phyloP scores from a whole-genome alignment of 306 rosid species.

The Citrullus mucosospermus region DNA sequence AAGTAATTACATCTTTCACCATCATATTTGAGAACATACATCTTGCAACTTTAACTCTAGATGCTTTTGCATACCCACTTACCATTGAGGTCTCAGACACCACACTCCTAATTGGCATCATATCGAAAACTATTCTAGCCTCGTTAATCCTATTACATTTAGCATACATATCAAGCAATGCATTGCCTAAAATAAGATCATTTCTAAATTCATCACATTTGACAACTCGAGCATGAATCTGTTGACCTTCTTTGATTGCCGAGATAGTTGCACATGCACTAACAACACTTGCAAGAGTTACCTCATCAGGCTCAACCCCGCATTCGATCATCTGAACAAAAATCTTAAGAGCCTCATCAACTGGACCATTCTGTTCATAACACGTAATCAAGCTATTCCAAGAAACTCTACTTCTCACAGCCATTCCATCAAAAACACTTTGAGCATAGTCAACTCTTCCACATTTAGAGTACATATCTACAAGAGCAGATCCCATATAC shows the following conservation, averaged over 20 bases:
- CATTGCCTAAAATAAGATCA: slow-evolving; percentile 10
- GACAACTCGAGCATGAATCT: slow-evolving; percentile 6
- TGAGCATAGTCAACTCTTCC: slow-evolving; percentile 6
- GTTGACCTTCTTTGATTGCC: slow-evolving; percentile 6
- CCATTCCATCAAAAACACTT: slow-evolving; percentile 10
- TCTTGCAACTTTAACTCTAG: slow-evolving; percentile 5
- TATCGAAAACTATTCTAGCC: slow-evolving; percentile 8
- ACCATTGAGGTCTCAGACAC: slow-evolving; percentile 14
- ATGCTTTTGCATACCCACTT: slow-evolving; percentile 10
- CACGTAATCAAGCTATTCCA: slow-evolving; percentile 15
- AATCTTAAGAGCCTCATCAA: slow-evolving; percentile 3
- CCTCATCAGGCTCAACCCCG: slow-evolving; percentile 1
- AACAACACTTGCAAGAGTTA: slow-evolving; percentile 11
- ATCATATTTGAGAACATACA: slow-evolving; percentile 8
- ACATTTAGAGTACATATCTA: slow-evolving; percentile 14
- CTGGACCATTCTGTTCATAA: slow-evolving; percentile 11
- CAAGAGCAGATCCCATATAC: slow-evolving; percentile 8
- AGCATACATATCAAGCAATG: slow-evolving; percentile 13
- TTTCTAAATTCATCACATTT: slow-evolving; percentile 10
- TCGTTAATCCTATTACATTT: slow-evolving; percentile 2
- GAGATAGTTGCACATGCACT: slow-evolving; percentile 8
- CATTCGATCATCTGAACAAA: slow-evolving; percentile 9
- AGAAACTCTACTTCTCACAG: not conserved
- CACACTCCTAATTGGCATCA: slow-evolving; percentile 15
- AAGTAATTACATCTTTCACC: slow-evolving; percentile 4